Conservation (phyloP, 805 yeast species). For the Zygotorulaspora chibaensis region DNA sequence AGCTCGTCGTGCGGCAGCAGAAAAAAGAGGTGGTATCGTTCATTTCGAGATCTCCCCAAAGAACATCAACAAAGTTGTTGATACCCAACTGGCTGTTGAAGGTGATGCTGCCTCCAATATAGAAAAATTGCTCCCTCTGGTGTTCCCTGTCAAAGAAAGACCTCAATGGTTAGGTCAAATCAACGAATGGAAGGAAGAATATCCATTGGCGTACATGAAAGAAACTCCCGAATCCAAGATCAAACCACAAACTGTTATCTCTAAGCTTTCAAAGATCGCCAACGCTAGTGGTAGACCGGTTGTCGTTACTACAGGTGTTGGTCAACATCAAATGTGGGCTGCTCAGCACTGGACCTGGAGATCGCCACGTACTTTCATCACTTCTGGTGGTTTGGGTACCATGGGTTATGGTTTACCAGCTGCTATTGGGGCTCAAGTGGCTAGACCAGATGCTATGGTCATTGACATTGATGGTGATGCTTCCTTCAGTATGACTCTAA, state of each 20-base stretch:
- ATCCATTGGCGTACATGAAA: constrained; percentile 75
- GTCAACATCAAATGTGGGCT: constrained; percentile 99
- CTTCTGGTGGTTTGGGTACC: constrained; percentile 99
- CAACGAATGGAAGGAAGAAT: constrained; percentile 76
- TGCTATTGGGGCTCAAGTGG: constrained; percentile 97
- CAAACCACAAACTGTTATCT: constrained; percentile 89
- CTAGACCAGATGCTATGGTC: constrained; percentile 89
- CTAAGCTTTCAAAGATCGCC: constrained; percentile 71
- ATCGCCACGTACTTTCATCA: constrained; percentile 85
- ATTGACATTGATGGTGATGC: constrained; percentile 99
- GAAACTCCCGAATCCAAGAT: constrained; percentile 79
- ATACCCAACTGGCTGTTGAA: constrained; percentile 93
- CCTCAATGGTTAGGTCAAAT: constrained; percentile 75
- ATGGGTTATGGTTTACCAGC: constrained; percentile 98
- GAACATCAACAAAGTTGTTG: constrained; percentile 95
- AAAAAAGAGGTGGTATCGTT: constrained; percentile 89
- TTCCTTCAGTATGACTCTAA: constrained; percentile 96
- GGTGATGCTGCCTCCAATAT: constrained; percentile 89
- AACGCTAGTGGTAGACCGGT: constrained; percentile 57
- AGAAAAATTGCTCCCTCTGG: constrained; percentile 64
- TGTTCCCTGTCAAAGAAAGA: constrained; percentile 61
- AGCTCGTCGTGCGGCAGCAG: constrained; percentile 83
- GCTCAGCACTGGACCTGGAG: constrained; percentile 97
- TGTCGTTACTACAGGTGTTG: constrained; percentile 95
- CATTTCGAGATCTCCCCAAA: constrained; percentile 96